phyloP scores from a whole-genome alignment of 2,329 filamentous ascomycete species.

The Onygena corvina region DNA sequence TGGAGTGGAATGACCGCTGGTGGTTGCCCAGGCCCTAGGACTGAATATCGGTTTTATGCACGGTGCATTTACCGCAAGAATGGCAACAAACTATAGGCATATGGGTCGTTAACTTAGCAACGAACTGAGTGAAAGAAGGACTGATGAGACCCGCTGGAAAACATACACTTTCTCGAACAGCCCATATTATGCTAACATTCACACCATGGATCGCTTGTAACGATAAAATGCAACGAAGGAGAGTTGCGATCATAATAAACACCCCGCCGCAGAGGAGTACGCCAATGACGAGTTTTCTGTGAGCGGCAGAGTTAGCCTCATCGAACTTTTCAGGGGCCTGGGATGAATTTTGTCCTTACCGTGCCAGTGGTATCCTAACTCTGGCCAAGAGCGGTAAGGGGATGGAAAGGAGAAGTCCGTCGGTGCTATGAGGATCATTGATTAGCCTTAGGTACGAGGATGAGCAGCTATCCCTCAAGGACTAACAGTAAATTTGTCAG shows the following conservation, averaged over 20 bases:
- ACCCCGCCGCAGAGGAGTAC: conserved; percentile 34
- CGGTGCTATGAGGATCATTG: conserved; percentile 25
- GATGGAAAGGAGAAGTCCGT: conserved; percentile 31
- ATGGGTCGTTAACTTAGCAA: background rate
- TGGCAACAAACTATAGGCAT: conserved; percentile 30
- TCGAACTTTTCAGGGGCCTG: background rate
- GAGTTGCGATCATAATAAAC: conserved; percentile 35
- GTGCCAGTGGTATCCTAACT: conserved; percentile 28
- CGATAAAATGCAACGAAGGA: conserved; percentile 34
- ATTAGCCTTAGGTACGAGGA: background rate
- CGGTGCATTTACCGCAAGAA: conserved; percentile 35
- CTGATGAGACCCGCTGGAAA: too few relatives aligned
- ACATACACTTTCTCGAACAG: conserved; percentile 33
- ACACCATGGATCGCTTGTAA: conserved; percentile 28
- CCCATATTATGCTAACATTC: conserved; percentile 34
- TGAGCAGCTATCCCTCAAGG: background rate
- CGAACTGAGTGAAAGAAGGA: background rate
- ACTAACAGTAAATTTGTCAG: conserved; percentile 29
- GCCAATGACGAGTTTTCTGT: conserved; percentile 30
- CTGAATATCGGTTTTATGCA: conserved; percentile 33
- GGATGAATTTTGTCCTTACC: conserved; percentile 14
- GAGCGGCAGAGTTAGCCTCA: background rate
- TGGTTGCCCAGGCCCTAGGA: conserved; percentile 1
- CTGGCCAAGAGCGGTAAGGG: conserved; percentile 33
- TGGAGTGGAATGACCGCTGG: conserved; percentile 1